Evolutionary conservation across 1,284 basidiomycete species (phyloP).

Genomic region (Spongispora temasekensis): DNA sequence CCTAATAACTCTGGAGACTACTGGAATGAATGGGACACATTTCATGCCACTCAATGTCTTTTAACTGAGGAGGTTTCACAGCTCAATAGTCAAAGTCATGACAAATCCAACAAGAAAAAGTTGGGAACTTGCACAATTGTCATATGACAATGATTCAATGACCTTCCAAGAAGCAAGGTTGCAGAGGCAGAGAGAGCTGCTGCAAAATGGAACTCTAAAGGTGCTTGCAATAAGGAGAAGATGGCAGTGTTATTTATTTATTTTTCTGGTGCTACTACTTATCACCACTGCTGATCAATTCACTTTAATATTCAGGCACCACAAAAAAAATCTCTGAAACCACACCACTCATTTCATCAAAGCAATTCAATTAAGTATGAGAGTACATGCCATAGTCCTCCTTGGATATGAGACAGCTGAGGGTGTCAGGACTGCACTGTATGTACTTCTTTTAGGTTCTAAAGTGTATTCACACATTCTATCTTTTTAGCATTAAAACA

Average conservation of each 20-base stretch:
- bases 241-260: neutral
- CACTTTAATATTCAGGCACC: neutral
- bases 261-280: neutral
- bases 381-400: neutral
- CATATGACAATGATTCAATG: neutral
- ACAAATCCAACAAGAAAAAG: neutral
- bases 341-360: neutral
- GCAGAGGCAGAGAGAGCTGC: neutral
- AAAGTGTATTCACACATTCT: neutral
- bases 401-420: neutral
- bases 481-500: neutral
- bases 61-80: neutral
- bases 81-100: neutral
- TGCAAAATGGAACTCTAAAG: neutral
- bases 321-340: neutral
- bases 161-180: neutral
- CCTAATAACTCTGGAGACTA: neutral
- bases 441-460: neutral
- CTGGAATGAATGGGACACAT: neutral
- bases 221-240: neutral
- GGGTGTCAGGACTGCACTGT: neutral
- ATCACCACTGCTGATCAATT: neutral
- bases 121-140: neutral
- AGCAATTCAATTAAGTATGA: neutral
- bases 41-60: neutral